Base-by-base conservation (phyloP, 2,329 filamentous ascomycete genomes). In the Sporothrix brasiliensis region DNA sequence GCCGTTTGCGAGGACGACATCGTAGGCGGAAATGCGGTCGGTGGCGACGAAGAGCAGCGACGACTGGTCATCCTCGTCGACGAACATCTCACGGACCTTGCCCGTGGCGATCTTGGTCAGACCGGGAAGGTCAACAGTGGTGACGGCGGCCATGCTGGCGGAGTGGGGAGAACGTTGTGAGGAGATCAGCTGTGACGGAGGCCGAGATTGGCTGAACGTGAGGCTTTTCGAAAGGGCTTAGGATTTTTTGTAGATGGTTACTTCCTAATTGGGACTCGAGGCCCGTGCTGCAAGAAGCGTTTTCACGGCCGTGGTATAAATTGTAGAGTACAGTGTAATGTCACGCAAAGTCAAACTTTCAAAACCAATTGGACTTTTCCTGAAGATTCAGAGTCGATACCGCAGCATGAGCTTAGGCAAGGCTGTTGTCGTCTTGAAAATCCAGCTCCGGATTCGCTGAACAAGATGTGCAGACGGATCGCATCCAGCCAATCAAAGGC, bases 11-110 rank as follows among this genome's bases (percentile, higher is more conserved):
- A 97, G 89, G 75, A 97, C 88, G 75, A 96, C 93, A 85, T 98
- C 94, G 84, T 94, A 98, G 70, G 95, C 95, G 30, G 93, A 97
- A 79, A 97, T 95, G 75, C 95, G 91, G 82, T 97, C 94, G 16
- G 92, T 74, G 13, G 76, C 75, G 30, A 76, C 78, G n/a, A 79
- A 75, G 44, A 79, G 73, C 66, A 79, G 75, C 3, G 77, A 75
- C 63, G 74, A 72, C 54, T 74, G 75, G 68, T 75, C 73, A 60
- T n/a, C 58, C 16, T 65, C 63, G 27, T 68, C 49, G 52, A 69
- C 71, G 69, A 74, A 76, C 49, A 78, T 72, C 72, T 79, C 79
- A 56, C 76, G 76, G 52, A 77, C 76, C 73, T 77, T 77, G 72
- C 76, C 79, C 13, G 75, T 74, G 4, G 78, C 77, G 56, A 79